Percentiles rank a stretch among this genome's conserved stretches.
Evolutionary conservation across 371 early-diverging fungal genomes (phyloP).

Genomic region (Syncephalastrum monosporum): DNA sequence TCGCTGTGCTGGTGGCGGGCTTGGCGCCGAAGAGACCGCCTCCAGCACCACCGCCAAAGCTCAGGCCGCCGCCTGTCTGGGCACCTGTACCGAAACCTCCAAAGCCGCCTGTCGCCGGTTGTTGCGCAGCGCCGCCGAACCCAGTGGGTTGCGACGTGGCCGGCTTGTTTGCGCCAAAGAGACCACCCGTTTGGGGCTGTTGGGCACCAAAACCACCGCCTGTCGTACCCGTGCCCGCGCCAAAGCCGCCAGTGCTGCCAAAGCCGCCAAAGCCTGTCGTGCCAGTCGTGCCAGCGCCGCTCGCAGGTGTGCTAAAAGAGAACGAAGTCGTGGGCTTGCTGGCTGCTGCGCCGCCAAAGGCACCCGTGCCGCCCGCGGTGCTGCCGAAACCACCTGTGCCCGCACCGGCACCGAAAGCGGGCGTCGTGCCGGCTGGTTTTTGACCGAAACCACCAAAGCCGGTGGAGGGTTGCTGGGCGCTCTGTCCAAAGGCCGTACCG

Average conservation of each 20-base stretch:
- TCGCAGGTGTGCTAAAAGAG: slow-evolving; percentile 27
- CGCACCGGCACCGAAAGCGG: slow-evolving; percentile 3
- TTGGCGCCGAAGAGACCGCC: slow-evolving; percentile 27
- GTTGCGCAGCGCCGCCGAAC: slow-evolving; percentile 47
- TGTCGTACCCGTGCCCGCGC: slow-evolving; percentile 13
- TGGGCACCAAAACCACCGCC: slow-evolving; percentile 26
- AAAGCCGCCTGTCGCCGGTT: slow-evolving; percentile 38
- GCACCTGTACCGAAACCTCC: slow-evolving; percentile 36
- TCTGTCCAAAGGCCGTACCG: slow-evolving; percentile 11
- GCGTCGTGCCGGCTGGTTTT: slow-evolving; percentile 28
- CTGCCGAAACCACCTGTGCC: slow-evolving; percentile 25
- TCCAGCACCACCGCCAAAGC: slow-evolving; percentile 31
- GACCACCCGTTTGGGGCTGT: slow-evolving; percentile 26
- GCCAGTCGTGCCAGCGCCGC: slow-evolving; percentile 17
- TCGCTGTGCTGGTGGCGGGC: slow-evolving; percentile 12
- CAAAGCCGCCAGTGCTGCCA: slow-evolving; percentile 26
- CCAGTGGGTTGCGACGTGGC: slow-evolving; percentile 39
- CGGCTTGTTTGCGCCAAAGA: slow-evolving; percentile 61
- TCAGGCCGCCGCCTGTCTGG: slow-evolving; percentile 16
- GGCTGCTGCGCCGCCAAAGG: slow-evolving; percentile 45
- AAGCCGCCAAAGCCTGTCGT: slow-evolving; percentile 29
- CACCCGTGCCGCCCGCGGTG: slow-evolving; percentile 32
- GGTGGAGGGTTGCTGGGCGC: slow-evolving; percentile 15
- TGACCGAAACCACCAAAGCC: slow-evolving; percentile 34
- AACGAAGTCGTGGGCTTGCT: slow-evolving; percentile 48